Percentiles rank a stretch among this genome's conserved stretches.
phyloP scores from a whole-genome alignment of 208 protist species.

The Crithidia expoeki region DNA sequence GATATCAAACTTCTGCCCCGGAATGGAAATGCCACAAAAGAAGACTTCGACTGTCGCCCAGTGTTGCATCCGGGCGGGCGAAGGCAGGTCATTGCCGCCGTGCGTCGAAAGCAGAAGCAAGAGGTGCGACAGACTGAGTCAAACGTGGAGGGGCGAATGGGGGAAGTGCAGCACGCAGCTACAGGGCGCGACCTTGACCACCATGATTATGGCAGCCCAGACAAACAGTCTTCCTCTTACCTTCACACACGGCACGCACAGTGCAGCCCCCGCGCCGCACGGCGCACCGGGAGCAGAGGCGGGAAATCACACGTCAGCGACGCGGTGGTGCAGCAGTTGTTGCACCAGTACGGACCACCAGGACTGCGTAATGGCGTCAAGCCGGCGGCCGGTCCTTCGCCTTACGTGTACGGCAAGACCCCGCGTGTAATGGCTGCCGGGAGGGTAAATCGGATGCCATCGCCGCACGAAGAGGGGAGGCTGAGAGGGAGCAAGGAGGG shows the following conservation, averaged over 20 bases:
- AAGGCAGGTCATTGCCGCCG: not conserved
- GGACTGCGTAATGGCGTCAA: not conserved
- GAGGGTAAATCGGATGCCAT: not conserved
- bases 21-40: not conserved
- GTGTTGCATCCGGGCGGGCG: conserved; percentile 5
- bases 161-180: too few species aligned
- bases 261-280: not conserved
- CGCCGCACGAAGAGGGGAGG: not conserved
- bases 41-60: not conserved
- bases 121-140: not conserved
- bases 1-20: not conserved
- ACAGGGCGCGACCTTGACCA: too few species aligned
- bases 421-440: not conserved
- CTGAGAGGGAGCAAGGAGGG: not conserved
- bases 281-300: not conserved
- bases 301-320: conserved; percentile 15
- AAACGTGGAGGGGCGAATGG: not conserved
- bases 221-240: too few species aligned
- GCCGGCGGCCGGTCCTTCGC: too few species aligned
- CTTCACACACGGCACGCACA: not conserved
- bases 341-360: not conserved
- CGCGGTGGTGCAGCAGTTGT: conserved; percentile 17
- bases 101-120: not conserved
- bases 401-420: not conserved
- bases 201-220: too few species aligned